Base-by-base conservation (phyloP, 75 land plant genomes). In the Pinus tabuliformis region DNA sequence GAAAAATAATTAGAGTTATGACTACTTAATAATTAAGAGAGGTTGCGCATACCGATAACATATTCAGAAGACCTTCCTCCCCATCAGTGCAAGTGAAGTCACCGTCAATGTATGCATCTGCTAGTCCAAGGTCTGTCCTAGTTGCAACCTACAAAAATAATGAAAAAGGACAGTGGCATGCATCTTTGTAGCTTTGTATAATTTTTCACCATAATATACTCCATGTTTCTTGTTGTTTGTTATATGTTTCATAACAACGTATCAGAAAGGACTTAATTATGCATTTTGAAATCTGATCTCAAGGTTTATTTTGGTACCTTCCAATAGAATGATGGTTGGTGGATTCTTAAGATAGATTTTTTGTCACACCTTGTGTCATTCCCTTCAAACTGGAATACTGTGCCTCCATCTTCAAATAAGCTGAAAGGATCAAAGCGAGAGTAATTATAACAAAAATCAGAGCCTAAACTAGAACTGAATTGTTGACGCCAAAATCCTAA, bases 51-150 rank as follows among this genome's bases (percentile, higher is more conserved):
- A 56, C 28, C 13, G 26, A 64, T 18, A 59, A 12, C 74, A 77
- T 89, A 59, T 89, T 84, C 57, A 91, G 83, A 73, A 96, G 88
- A 36, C 96, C 99, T 62, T 86, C 81, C 72, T 88, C 64, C 57
- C 76, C 71, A 84, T 93, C 94, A 33, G 86, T 88, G 78, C 87
- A 91, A 21, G 92, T 81, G 74, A 96, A 88, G 70, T 93, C 92
- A 26, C 97, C 97, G 83, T 96, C 91, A 22, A 96, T 87, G 77
- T 89, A 96, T 36, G 97, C 91, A 86, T 93, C 99, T 71, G 99
- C 99, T 56, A 96, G 88, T 45, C 99, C 99, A 76, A 96, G 36
- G 78, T 93, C 99, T 64, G 88, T 92, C 77, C 91, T 77, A 61
- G 90, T 91, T 42, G 91, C 89, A 56, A 93, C 78, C 99, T 96